phyloP scores from a whole-genome alignment of 2,329 filamentous ascomycete genomes.

The Geosmithia morbida region DNA sequence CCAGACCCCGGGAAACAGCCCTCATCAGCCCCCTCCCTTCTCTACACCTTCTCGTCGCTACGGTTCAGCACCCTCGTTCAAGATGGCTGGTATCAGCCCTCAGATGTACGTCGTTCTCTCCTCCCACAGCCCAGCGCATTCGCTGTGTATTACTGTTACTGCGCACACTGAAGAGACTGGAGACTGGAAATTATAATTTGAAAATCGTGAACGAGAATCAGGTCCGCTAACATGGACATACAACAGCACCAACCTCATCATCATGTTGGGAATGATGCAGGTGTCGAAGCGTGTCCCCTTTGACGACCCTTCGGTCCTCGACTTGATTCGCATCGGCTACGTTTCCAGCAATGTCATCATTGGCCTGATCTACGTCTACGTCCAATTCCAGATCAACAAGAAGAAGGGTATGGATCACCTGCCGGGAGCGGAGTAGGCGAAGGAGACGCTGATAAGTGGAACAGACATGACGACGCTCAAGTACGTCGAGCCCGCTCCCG shows the following conservation, averaged over 20 bases:
- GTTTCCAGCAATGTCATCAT: constrained; percentile 65
- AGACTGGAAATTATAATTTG: not conserved
- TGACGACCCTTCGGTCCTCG: constrained; percentile 58
- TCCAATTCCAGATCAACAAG: constrained; percentile 74
- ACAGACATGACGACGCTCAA: constrained; percentile 92
- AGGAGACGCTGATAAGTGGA: not conserved
- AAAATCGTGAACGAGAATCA: not conserved
- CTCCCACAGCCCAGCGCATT: not conserved
- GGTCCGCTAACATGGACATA: constrained; percentile 11
- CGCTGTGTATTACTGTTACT: not conserved
- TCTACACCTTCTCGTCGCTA: not conserved
- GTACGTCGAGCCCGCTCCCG: constrained; percentile 89
- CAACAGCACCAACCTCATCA: constrained; percentile 73
- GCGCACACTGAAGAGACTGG: constrained; percentile 5
- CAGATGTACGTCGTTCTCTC: constrained; percentile 38
- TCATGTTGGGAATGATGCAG: constrained; percentile 98
- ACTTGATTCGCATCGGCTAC: constrained; percentile 39
- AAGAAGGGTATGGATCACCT: constrained; percentile 73
- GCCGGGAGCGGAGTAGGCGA: not conserved
- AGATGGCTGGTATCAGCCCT: constrained; percentile 47
- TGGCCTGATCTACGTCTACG: constrained; percentile 69
- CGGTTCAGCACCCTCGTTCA: constrained; percentile 11
- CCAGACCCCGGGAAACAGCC: not conserved
- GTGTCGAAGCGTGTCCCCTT: constrained; percentile 92
- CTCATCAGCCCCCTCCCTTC: not conserved